A percentile compares a stretch with the other conserved stretches of the same genome.
Evolutionary conservation across 192 early-diverging fungal genomes (phyloP).

Genomic region (Ambispora gerdemannii): DNA sequence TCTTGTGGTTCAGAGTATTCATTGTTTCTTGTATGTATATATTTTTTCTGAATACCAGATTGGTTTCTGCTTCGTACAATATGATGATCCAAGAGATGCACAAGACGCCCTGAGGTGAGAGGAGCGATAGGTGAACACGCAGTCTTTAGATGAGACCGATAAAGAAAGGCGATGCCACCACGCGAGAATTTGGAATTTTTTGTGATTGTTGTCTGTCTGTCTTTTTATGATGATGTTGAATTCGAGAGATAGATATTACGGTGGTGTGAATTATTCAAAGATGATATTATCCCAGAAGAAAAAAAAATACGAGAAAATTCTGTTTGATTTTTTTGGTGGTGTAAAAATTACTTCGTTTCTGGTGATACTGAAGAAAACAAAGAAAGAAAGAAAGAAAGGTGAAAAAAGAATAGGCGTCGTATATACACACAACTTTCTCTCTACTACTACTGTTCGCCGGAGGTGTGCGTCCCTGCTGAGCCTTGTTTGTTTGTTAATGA

Average conservation of each 20-base stretch:
- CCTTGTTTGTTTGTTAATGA: not conserved
- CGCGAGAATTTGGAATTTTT: not conserved
- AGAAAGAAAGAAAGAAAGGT: not conserved
- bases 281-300: no score
- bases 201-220: not conserved
- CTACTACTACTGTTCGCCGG: not conserved
- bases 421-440: no score
- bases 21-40: constrained; percentile 3
- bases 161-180: not conserved
- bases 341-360: no score
- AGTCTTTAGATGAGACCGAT: no score
- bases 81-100: constrained; percentile 23
- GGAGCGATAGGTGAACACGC: constrained; percentile 8
- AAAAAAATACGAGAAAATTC: no score
- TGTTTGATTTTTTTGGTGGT: no score
- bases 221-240: not conserved
- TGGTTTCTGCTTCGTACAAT: constrained; percentile 22
- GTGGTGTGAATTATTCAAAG: not conserved
- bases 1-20: not conserved
- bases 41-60: not conserved
- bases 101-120: constrained; percentile 25
- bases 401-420: no score
- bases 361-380: not conserved
- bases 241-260: not conserved
- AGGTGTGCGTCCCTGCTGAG: not conserved